phyloP scores from a whole-genome alignment of 306 rosid species.

The Albizia julibrissin region DNA sequence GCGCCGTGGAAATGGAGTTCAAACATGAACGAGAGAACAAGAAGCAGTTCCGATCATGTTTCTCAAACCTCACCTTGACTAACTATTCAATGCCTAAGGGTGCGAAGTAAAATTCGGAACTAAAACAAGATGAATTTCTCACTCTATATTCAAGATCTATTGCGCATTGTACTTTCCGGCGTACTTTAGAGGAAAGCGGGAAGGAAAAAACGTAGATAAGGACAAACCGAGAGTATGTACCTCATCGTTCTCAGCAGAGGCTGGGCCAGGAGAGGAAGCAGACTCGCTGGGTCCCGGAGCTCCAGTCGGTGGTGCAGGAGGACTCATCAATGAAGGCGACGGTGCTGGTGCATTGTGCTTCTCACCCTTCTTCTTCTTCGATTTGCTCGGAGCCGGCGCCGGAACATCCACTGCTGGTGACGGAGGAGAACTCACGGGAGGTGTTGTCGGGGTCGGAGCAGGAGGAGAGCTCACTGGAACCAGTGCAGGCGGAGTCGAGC shows the following conservation, averaged over 20 bases:
- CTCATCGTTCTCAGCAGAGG: slow-evolving; percentile 47
- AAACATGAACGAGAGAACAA: background rate
- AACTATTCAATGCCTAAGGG: background rate
- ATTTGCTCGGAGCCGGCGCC: slow-evolving; percentile 59
- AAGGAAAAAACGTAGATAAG: background rate
- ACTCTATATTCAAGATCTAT: background rate
- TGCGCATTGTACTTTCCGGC: background rate
- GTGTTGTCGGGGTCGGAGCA: slow-evolving; percentile 37
- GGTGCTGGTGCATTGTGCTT: slow-evolving; percentile 68
- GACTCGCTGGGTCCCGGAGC: slow-evolving; percentile 68
- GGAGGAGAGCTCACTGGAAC: slow-evolving; percentile 66
- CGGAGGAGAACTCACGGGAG: slow-evolving; percentile 47
- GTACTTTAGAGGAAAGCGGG: background rate
- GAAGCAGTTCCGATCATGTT: background rate
- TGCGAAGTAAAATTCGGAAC: background rate
- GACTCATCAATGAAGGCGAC: slow-evolving; percentile 42
- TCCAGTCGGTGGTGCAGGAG: slow-evolving; percentile 71
- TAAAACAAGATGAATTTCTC: background rate
- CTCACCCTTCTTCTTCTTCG: slow-evolving; percentile 56
- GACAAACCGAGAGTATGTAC: slow-evolving; percentile 34
- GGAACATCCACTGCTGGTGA: slow-evolving; percentile 56
- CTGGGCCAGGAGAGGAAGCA: slow-evolving; percentile 60
- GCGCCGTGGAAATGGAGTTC: background rate
- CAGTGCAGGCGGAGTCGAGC: slow-evolving; percentile 47
- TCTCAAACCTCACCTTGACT: background rate